Conservation (phyloP, 192 early-diverging fungal genomes). For the Thoreauomyces humboldtii region DNA sequence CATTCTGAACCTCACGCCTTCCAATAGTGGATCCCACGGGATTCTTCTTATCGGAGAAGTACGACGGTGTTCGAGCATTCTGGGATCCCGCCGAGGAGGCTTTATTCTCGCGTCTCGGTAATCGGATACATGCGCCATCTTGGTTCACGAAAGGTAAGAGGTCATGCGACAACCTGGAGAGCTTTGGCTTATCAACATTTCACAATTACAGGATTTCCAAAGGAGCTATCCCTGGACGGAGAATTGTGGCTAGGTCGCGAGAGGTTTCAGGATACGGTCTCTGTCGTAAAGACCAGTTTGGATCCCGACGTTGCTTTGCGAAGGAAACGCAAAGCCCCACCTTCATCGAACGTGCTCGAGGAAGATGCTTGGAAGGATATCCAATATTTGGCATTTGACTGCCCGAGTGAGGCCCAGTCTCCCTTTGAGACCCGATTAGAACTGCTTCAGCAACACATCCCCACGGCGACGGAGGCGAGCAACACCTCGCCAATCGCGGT, state of each 20-base stretch:
- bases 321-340: not conserved
- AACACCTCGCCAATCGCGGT: no score
- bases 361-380: slow-evolving; percentile 44
- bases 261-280: slow-evolving; percentile 59
- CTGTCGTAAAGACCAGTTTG: slow-evolving; percentile 48
- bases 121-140: slow-evolving; percentile 53
- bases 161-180: not conserved
- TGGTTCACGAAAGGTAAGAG: slow-evolving; percentile 37
- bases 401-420: slow-evolving; percentile 37
- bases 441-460: slow-evolving; percentile 38
- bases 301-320: not conserved
- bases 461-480: slow-evolving; percentile 6
- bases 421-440: slow-evolving; percentile 54
- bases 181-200: not conserved
- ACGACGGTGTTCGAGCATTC: slow-evolving; percentile 68
- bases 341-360: not conserved
- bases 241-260: slow-evolving; percentile 68
- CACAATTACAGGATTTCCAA: slow-evolving; percentile 39
- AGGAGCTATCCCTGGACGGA: slow-evolving; percentile 59
- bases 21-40: slow-evolving; percentile 71
- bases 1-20: no score
- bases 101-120: slow-evolving; percentile 59
- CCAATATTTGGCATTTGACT: slow-evolving; percentile 62
- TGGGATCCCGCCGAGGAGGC: slow-evolving; percentile 49
- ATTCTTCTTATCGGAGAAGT: slow-evolving; percentile 70